Evolutionary conservation across 1,284 basidiomycete genomes (phyloP).

Genomic region (Cystobasidiaceae sp.): DNA sequence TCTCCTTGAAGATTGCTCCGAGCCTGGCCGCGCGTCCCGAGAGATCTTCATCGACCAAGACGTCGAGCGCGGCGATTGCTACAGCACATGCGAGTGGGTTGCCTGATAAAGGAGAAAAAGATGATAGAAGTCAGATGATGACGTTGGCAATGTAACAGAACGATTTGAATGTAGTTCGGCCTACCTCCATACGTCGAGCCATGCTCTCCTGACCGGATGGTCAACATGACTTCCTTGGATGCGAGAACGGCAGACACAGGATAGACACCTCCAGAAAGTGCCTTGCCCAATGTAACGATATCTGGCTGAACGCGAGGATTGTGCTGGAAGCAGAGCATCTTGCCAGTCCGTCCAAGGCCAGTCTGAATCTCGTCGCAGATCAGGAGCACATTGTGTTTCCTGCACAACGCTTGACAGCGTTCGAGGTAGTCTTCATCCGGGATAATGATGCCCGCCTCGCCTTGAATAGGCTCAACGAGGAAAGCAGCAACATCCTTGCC

Average conservation of each 20-base stretch:
- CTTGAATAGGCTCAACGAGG: conserved; percentile 95
- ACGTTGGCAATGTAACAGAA: conserved; percentile 1
- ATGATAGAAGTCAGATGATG: not conserved
- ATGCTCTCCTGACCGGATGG: conserved; percentile 94
- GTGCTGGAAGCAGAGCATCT: conserved; percentile 83
- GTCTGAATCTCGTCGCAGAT: conserved; percentile 99
- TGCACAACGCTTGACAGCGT: conserved; percentile 74
- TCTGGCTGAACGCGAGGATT: conserved; percentile 79
- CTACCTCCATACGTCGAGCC: conserved; percentile 89
- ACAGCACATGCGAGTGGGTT: conserved; percentile 95
- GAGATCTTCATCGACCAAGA: conserved; percentile 80
- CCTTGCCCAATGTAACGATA: conserved; percentile 90
- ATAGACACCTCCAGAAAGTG: conserved; percentile 92
- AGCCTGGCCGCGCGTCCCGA: conserved; percentile 69
- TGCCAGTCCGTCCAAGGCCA: conserved; percentile 74
- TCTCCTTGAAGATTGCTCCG: conserved; percentile 73
- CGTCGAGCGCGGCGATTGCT: conserved; percentile 81
- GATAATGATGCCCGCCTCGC: conserved; percentile 71
- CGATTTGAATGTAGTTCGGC: no score
- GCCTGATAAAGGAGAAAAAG: conserved; percentile 49
- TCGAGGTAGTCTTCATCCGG: conserved; percentile 84
- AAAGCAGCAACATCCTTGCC: conserved; percentile 86
- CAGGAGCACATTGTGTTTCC: conserved; percentile 85
- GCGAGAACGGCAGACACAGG: conserved; percentile 93
- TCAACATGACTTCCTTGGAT: conserved; percentile 84